A percentile compares a stretch with the other conserved stretches of the same genome.
Conservation (phyloP, 2,329 filamentous ascomycete genomes). For the Venturia oleaginea region DNA sequence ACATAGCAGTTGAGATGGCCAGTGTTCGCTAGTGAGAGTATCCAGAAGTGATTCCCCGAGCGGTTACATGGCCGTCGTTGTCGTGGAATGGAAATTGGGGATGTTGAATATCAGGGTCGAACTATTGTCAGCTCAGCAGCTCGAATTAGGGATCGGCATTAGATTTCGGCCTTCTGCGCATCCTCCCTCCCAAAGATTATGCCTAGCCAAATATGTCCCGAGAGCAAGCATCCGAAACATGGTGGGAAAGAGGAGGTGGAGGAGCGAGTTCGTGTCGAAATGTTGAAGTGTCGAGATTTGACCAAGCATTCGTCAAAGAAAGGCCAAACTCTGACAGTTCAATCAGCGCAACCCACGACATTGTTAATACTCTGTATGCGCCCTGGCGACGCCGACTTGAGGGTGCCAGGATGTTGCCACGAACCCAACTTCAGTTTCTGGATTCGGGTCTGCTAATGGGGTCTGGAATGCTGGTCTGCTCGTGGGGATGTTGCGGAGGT, state of each 20-base stretch:
- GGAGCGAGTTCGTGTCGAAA: background rate
- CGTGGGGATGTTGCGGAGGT: background rate
- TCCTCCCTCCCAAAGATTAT: background rate
- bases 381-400: background rate
- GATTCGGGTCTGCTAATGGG: background rate
- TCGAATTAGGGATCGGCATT: background rate
- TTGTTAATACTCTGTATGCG: background rate
- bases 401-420: background rate
- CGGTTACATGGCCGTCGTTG: too few species aligned
- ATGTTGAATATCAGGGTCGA: too few species aligned
- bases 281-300: too few species aligned
- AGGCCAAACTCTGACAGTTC: background rate
- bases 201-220: background rate
- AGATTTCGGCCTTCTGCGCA: background rate
- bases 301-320: background rate
- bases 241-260: background rate
- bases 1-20: too few species aligned
- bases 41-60: too few species aligned
- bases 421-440: background rate
- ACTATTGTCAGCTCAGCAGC: too few species aligned
- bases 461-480: background rate
- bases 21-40: too few species aligned
- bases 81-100: too few species aligned
- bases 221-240: background rate
- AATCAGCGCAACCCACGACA: background rate